Evolutionary conservation across 2,329 filamentous ascomycete species (phyloP), one percentile per base, ranked within the genome.

Genomic region (Elsinoe ampelina): DNA sequence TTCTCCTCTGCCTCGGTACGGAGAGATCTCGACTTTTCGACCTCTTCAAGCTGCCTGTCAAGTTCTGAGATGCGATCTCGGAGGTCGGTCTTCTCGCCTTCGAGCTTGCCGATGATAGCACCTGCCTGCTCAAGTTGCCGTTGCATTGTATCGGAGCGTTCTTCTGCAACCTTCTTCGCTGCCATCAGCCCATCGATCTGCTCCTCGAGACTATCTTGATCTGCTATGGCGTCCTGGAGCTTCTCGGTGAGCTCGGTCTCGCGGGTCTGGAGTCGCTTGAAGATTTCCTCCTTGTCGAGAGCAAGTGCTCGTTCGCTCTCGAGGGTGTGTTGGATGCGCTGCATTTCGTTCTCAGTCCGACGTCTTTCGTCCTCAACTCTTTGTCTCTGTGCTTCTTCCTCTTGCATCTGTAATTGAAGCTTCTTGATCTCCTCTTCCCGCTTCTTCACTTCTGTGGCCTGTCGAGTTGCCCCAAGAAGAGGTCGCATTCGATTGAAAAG

Each of bases 251-350:
- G 80, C 68, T 98, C 92, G 10, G 84, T 80, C 71, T 98, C 93
- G n/a, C 93, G 86, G 55, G 85, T 76, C 67, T 96, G 93, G 19
- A 98, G 77, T n/a, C 95, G 83, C 68, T 92, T 95, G 77, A 97
- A 98, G 59, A 99, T 98, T 66, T 98, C 93, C 68, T 99, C 95
- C 69, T 98, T 98, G 72, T 99, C 93, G 4, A 98, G 76, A 1
- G 93, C 93, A 41, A 98, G 78, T n/a, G 92, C 89, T 51, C 93
- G 84, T 71, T 98, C 95, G 62, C 91, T 95, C 70, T 98, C 95
- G 1, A 99, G 78, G 0, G 89, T 95, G 65, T 97, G 89, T 68
- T 96, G 91, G 47, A 97, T 88, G 32, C 87, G 84, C 63, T 91
- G 82, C 65, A 96, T 86, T 66, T 98, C 93, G 12, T 85, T 78